Conservation (phyloP, 371 early-diverging fungal genomes). For the Sporodiniella umbellata region DNA sequence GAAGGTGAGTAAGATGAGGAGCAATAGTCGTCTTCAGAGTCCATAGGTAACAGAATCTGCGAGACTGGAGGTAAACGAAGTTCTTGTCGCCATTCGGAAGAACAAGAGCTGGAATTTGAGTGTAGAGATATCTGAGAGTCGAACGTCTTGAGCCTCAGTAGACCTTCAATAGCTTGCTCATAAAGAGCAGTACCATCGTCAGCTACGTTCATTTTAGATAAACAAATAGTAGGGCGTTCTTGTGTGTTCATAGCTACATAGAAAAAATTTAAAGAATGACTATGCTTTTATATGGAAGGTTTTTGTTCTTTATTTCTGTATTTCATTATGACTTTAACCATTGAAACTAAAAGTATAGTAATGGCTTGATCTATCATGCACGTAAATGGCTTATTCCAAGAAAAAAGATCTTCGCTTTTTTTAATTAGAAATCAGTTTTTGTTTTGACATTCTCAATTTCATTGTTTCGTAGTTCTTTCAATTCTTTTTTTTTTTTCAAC, state of each 20-base stretch:
- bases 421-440: too few relatives aligned
- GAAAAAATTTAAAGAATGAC: too few relatives aligned
- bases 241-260: too few relatives aligned
- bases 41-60: background rate
- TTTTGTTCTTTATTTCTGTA: background rate
- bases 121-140: background rate
- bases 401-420: too few relatives aligned
- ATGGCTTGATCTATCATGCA: background rate
- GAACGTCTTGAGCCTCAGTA: background rate
- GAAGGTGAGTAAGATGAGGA: background rate
- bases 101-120: background rate
- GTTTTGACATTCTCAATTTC: too few relatives aligned
- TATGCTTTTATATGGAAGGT: too few relatives aligned
- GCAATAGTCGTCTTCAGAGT: background rate
- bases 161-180: slow-evolving; percentile 1
- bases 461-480: background rate
- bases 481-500: background rate
- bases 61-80: background rate
- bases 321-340: background rate
- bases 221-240: too few relatives aligned
- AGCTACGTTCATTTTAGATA: too few relatives aligned
- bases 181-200: too few relatives aligned
- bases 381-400: too few relatives aligned
- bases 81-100: background rate
- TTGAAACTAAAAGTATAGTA: background rate